These are phyloP conservation scores for Neolentinus lepideus DNA, from an alignment of 1,284 basidiomycete species.

Conservation along the genomic window DNA sequence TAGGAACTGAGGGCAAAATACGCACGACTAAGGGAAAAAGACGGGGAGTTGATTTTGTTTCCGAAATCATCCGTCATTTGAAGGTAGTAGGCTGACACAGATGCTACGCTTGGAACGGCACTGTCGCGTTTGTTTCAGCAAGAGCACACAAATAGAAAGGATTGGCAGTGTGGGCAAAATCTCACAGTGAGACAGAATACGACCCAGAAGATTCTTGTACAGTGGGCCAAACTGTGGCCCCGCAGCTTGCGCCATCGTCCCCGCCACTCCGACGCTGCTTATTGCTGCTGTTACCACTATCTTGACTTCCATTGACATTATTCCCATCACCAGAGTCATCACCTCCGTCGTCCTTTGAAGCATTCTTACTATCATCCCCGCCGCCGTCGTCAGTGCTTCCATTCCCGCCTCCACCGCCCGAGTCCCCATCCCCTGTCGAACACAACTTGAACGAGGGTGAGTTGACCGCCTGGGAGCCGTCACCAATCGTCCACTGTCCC, in stretches of 20 bases:
- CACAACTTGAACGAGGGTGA: slow-evolving; percentile 23
- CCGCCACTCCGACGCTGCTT: not conserved
- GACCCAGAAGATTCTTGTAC: slow-evolving; percentile 27
- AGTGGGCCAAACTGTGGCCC: slow-evolving; percentile 28
- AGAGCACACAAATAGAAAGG: not conserved
- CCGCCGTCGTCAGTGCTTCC: not conserved
- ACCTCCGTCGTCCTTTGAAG: too few relatives aligned
- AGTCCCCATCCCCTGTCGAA: not conserved
- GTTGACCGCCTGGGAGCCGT: slow-evolving; percentile 11
- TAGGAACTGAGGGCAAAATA: slow-evolving; percentile 2
- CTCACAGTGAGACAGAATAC: slow-evolving; percentile 21
- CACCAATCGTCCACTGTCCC: slow-evolving; percentile 18
- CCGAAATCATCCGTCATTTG: slow-evolving; percentile 35
- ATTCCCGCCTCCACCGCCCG: not conserved
- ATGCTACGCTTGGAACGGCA: slow-evolving; percentile 24
- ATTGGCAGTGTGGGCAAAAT: not conserved
- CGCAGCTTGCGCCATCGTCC: slow-evolving; percentile 20
- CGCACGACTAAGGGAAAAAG: slow-evolving; percentile 35
- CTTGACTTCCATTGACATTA: not conserved
- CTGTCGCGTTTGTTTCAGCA: slow-evolving; percentile 13
- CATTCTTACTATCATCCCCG: not conserved
- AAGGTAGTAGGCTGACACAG: slow-evolving; percentile 23
- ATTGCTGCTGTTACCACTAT: not conserved
- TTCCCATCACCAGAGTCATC: not conserved
- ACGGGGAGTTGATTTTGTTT: slow-evolving; percentile 26